Percentiles rank a stretch among this genome's conserved stretches.
phyloP scores from a whole-genome alignment of 1,284 basidiomycete genomes.

The Macrocystidia cucumis region DNA sequence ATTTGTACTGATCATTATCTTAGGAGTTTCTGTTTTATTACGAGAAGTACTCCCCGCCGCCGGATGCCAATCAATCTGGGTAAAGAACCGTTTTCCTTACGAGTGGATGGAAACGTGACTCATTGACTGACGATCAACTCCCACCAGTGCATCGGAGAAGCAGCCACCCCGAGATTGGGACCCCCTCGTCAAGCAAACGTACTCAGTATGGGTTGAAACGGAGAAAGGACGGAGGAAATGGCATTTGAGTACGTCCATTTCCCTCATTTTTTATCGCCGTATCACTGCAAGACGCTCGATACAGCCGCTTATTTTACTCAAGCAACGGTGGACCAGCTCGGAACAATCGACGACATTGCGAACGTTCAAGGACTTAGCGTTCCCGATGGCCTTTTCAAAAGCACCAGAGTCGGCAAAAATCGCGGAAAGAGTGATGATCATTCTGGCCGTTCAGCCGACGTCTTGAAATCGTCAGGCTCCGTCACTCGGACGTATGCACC shows the following conservation, averaged over 20 bases:
- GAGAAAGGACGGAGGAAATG: slow-evolving; percentile 62
- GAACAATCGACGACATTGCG: slow-evolving; percentile 56
- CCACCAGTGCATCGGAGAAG: slow-evolving; percentile 24
- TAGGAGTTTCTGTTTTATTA: slow-evolving; percentile 81
- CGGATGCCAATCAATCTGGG: slow-evolving; percentile 33
- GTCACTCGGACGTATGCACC: slow-evolving; percentile 44
- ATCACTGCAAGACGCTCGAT: slow-evolving; percentile 7
- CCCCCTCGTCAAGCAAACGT: slow-evolving; percentile 71
- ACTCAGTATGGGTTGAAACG: slow-evolving; percentile 64
- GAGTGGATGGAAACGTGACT: no score
- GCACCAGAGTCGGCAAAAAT: slow-evolving; percentile 47
- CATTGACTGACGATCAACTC: slow-evolving; percentile 8
- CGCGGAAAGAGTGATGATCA: slow-evolving; percentile 29
- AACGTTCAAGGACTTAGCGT: slow-evolving; percentile 44
- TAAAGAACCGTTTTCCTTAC: slow-evolving; percentile 14
- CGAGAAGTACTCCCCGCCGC: slow-evolving; percentile 51
- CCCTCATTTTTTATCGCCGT: slow-evolving; percentile 7
- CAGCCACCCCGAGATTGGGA: slow-evolving; percentile 61
- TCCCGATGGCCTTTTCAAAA: slow-evolving; percentile 55
- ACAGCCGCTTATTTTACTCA: slow-evolving; percentile 75
- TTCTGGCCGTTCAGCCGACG: slow-evolving; percentile 14
- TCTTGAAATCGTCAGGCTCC: slow-evolving; percentile 17
- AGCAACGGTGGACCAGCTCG: slow-evolving; percentile 53
- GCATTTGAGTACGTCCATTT: slow-evolving; percentile 55
- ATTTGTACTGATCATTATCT: slow-evolving; percentile 10